phyloP scores from a whole-genome alignment of 352 stramenopile genomes.

The Nothophytophthora sp. region DNA sequence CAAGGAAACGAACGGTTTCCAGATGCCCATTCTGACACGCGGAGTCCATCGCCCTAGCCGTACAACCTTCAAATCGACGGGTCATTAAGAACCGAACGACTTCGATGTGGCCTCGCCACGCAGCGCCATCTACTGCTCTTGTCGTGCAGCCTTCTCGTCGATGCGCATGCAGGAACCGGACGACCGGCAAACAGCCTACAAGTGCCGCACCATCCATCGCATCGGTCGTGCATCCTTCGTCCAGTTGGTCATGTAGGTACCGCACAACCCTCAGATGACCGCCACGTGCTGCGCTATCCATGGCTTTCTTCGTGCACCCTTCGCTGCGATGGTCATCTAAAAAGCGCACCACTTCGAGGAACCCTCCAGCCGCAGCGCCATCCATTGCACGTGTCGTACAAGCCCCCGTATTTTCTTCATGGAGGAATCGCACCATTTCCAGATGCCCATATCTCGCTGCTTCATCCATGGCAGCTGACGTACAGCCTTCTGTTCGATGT shows the following conservation, averaged over 20 bases:
- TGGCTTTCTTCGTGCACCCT: constrained; percentile 33
- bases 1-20: constrained; percentile 24
- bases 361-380: constrained; percentile 24
- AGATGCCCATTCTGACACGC: constrained; percentile 34
- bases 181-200: constrained; percentile 27
- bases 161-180: constrained; percentile 34
- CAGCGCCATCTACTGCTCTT: constrained; percentile 31
- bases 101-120: constrained; percentile 30
- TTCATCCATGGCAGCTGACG: constrained; percentile 24
- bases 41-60: constrained; percentile 26
- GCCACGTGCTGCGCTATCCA: constrained; percentile 30
- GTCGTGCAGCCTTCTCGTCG: constrained; percentile 34
- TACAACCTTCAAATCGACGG: constrained; percentile 33
- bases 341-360: constrained; percentile 30
- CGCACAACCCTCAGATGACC: constrained; percentile 29
- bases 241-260: constrained; percentile 27
- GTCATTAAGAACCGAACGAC: constrained; percentile 33
- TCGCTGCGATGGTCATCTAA: constrained; percentile 31
- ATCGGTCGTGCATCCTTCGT: constrained; percentile 33
- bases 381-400: constrained; percentile 40
- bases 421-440: constrained; percentile 26
- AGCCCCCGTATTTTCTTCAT: constrained; percentile 21
- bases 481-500: constrained; percentile 47
- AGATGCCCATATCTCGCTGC: constrained; percentile 26
- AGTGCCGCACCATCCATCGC: constrained; percentile 43